These are phyloP conservation scores for Erodium moschatum DNA, from an alignment of 441 rosid species.

Conservation along the genomic window DNA sequence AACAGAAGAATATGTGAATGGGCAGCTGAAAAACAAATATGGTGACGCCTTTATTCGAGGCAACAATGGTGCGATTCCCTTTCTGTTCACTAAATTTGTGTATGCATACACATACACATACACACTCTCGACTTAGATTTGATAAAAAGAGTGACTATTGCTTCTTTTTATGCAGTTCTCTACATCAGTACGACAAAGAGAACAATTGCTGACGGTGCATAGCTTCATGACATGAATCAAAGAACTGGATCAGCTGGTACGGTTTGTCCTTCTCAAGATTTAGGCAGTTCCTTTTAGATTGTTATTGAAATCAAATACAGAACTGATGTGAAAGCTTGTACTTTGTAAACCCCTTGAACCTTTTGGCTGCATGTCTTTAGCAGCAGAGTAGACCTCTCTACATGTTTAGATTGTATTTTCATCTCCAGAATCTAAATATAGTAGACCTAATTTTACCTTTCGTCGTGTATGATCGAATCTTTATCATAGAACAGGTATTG, in stretches of 20 bases:
- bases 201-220: slow-evolving; percentile 54
- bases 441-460: neutral
- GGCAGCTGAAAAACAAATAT: slow-evolving; percentile 60
- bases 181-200: slow-evolving; percentile 57
- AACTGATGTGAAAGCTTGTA: neutral
- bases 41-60: slow-evolving; percentile 93
- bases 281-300: neutral
- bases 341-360: neutral
- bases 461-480: neutral
- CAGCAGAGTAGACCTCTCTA: neutral
- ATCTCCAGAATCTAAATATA: neutral
- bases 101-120: neutral
- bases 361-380: neutral
- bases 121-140: neutral
- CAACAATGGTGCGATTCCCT: slow-evolving; percentile 45
- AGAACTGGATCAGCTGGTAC: neutral
- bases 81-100: neutral
- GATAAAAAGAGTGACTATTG: neutral
- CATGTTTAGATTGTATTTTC: neutral
- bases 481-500: neutral
- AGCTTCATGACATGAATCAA: slow-evolving; percentile 13
- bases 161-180: slow-evolving; percentile 41
- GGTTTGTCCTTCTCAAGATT: neutral
- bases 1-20: slow-evolving; percentile 66
- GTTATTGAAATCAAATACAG: neutral